Base-by-base conservation (phyloP, 179 eudicot species). In the Gypsophila paniculata region DNA sequence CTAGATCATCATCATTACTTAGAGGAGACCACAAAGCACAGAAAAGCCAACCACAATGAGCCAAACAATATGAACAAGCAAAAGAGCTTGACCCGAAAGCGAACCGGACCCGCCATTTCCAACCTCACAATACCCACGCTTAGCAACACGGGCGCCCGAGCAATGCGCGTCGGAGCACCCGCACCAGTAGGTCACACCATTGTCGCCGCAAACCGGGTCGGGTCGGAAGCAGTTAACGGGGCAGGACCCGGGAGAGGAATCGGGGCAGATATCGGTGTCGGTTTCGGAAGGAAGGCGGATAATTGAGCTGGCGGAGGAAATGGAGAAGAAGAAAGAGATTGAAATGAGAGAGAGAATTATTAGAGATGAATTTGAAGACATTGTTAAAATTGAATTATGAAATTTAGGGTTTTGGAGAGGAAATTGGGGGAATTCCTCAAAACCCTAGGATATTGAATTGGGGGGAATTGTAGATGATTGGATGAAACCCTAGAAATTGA, bases 141-240 rank as follows among this genome's bases (percentile, higher is more conserved):
- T 94, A 14, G 70, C 86, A 10, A 92, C 97, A 5, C 82, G 80
- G 8, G 82, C 73, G 5, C 96, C 96, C 1, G 93, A 85, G 15
- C 99, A 95, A 19, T 65, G 78, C 8, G 99, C 98, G 48, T 95
- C 96, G 0, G 87, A 75, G 76, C 99, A 95, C 26, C 99, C 98
- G 76, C 99, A 94, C 99, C 99, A 94, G 79, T 91, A 94, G 3
- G 97, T 94, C n/a, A 94, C 91, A 17, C 95, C 96, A 26, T 92
- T 87, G 15, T 73, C 90, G 34, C 98, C 99, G 76, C 99, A 95
- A 2, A 95, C 98, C 21, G 98, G 98, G 73, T 92, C 95, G 65
- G 95, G 76, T 44, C 91, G 80, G 74, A 90, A 95, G 72, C 99
- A 95, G 23, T 82, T 92, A 0, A 92, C 86, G 25, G 99, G 97